These are phyloP conservation scores for Thymus quinquecostatus DNA, from an alignment of 257 asterid genomes.

Conservation along the genomic window DNA sequence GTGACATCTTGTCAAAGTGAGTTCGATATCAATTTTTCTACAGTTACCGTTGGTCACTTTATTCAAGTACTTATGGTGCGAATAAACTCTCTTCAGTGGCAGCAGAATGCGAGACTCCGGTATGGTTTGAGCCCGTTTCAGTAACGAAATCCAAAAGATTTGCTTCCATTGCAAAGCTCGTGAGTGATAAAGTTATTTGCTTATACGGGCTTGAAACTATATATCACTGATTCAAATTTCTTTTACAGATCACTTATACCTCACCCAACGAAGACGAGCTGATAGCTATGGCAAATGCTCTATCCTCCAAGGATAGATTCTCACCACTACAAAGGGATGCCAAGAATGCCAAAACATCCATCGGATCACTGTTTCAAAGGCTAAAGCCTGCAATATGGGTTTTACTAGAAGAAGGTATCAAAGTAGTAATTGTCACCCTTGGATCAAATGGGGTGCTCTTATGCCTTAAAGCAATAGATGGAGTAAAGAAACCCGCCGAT, in stretches of 20 bases:
- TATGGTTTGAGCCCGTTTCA: conserved; percentile 98
- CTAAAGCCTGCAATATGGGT: conserved; percentile 76
- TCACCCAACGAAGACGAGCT: conserved; percentile 97
- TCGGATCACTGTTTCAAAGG: conserved; percentile 55
- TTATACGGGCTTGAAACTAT: not conserved
- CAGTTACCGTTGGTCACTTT: too few relatives aligned
- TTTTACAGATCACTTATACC: conserved; percentile 68
- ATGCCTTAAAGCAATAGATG: conserved; percentile 56
- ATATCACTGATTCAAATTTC: conserved; percentile 20
- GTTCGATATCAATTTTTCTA: not conserved
- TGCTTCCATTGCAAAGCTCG: conserved; percentile 73
- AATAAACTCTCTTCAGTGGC: conserved; percentile 61
- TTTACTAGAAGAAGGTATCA: conserved; percentile 78
- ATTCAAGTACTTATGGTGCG: conserved; percentile 24
- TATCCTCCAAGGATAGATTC: conserved; percentile 51
- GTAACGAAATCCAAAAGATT: conserved; percentile 80
- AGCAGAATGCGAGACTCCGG: conserved; percentile 60
- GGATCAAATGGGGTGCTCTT: conserved; percentile 79
- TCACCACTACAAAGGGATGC: conserved; percentile 45
- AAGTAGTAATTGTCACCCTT: conserved; percentile 75
- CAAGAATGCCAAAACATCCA: conserved; percentile 32
- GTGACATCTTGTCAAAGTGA: conserved; percentile 71
- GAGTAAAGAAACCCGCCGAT: conserved; percentile 29
- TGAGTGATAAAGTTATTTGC: conserved; percentile 44
- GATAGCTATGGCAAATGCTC: conserved; percentile 88